Base-by-base conservation (phyloP, 129 eudicot species). In the Helichrysum umbraculigerum region DNA sequence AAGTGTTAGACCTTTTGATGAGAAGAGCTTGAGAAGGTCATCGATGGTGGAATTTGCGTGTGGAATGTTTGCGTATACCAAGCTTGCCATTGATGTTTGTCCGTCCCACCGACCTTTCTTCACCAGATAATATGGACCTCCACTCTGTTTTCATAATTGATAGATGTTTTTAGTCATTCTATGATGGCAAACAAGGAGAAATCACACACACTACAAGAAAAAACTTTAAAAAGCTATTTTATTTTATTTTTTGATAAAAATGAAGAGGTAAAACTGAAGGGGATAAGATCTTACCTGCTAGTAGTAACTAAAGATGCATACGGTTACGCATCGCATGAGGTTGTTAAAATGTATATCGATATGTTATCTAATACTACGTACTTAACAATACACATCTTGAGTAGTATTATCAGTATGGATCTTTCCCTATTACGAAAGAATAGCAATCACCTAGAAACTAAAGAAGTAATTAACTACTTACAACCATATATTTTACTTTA, bases 21-120 rank as follows among this genome's bases (percentile, higher is more conserved):
- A 64, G 70, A 92, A 92, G 25, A 92, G 89, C 68, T 78, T 84
- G 34, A 92, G 21, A 21, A 90, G 83, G 11, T 83, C 81, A 56
- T 85, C 86, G 0, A 90, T 19, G 1, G 98, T 88, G 66, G 96
- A 81, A 68, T 92, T 92, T 5, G 90, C 63, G 0, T 72, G 83
- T 2, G 98, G 98, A 37, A 92, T 64, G 50, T 86, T 88, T 61
- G 83, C 22, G 17, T 47, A 74, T 2, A 92, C 98, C 51, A 78
- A 79, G 4, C 90, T 84, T n/a, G 94, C 96, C 86, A 79, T 76
- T 33, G 96, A 87, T 56, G 80, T 41, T 62, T 76, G 85, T 33
- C 98, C 98, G 32, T 92, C 98, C 98, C 98, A 92, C 64, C 96
- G 81, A 7, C 98, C 98, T 85, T 90, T 92, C 78, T 90, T 90